Base-by-base conservation (phyloP, 139 green algal genomes). In the Pleodorina starrii region DNA sequence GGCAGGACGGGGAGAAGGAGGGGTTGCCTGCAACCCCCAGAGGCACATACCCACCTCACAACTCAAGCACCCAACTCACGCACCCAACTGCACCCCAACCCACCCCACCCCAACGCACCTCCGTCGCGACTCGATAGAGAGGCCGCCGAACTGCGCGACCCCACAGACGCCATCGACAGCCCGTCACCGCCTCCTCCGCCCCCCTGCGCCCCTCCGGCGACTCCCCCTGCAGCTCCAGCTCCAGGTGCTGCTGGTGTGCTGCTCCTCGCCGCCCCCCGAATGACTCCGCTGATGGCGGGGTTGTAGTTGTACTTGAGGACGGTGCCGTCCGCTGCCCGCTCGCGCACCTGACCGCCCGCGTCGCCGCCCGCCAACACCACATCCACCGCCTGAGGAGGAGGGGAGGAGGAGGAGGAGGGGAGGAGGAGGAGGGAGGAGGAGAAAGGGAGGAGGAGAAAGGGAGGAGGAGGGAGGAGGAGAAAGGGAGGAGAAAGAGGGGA, bases 251-350 rank as follows among this genome's bases (percentile, higher is more conserved):
- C 72, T 21, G n/a, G 11, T 10, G 35, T 36, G 69, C 69, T 32
- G 72, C 40, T 59, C 11, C 74, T 44, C 44, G 29, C 74, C 32
- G 74, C 74, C 29, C 74, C 74, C 4, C 74, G 74, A n/a, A 82
- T 82, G 42, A 82, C 76, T 23, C 86, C 54, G 40, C 71, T 90
- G 74, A 90, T 85, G 40, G n/a, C 44, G 21, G 71, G 44, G 88
- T 90, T 92, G 79, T 91, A 91, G 44, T 90, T 93, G 86, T 93
- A 93, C 21, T 88, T 90, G 40, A 91, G 75, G 6, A 95, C 85
- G 16, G 77, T 87, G 85, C 91, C 90, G 35, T 94, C 91, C 5
- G 89, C 66, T 0, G 87, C 90, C 38, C 88, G 76, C 85, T 94
- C 90, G 21, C 91, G 86, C 50, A 92, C 78, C 69, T 92, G 90